These are phyloP conservation scores for Aspergillus incahuasiensis DNA, from an alignment of 495 filamentous ascomycete species.

Conservation along the genomic window DNA sequence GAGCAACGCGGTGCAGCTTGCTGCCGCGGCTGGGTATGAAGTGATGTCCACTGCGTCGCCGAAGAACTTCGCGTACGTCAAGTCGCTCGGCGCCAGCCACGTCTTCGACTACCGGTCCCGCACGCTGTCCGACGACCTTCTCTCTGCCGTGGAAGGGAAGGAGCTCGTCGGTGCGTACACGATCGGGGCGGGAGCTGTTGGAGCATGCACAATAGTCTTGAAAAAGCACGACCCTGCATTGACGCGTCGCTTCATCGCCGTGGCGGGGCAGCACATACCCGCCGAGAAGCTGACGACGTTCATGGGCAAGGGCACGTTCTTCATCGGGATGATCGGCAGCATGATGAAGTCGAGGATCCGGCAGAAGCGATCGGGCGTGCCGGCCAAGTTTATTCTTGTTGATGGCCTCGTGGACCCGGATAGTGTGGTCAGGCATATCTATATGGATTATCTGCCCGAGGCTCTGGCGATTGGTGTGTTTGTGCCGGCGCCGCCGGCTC, in stretches of 20 bases:
- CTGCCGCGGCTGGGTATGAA: constrained; percentile 50
- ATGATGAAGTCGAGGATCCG: neutral
- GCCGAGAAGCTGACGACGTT: neutral
- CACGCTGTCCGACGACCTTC: constrained; percentile 26
- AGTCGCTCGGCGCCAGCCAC: constrained; percentile 47
- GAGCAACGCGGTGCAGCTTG: constrained; percentile 57
- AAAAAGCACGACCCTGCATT: neutral
- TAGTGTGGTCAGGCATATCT: neutral
- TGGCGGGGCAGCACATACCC: neutral
- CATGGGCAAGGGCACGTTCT: neutral
- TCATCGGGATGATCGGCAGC: neutral
- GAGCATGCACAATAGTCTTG: neutral
- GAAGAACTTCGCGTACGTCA: constrained; percentile 50
- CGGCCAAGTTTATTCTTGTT: neutral
- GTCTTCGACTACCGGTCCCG: constrained; percentile 54
- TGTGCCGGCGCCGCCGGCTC: neutral
- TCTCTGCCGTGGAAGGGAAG: constrained; percentile 8
- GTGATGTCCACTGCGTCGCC: constrained; percentile 52
- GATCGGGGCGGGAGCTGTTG: neutral
- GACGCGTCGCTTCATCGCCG: neutral
- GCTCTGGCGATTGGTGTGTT: neutral
- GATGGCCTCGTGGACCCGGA: neutral
- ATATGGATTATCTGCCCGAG: neutral
- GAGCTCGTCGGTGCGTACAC: neutral
- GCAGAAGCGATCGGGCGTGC: neutral